These are phyloP conservation scores for Trypanosoma rangeli DNA, from an alignment of 208 protist genomes.

Conservation along the genomic window DNA sequence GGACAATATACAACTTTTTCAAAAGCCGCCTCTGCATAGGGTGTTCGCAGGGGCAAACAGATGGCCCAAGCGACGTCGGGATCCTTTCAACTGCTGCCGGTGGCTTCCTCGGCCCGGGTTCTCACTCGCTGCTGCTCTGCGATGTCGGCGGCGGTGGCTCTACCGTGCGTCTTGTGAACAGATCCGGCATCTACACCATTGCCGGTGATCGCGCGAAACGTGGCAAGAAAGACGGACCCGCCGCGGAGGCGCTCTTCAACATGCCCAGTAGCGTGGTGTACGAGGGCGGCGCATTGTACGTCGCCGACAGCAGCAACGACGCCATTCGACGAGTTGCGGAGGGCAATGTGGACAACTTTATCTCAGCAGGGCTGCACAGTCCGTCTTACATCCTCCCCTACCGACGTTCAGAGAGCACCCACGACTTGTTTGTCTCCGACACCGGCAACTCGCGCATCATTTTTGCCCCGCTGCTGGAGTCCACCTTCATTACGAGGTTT, in stretches of 20 bases:
- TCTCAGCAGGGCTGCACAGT: constrained; percentile 18
- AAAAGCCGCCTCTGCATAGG: constrained; percentile 3
- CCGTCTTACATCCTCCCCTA: constrained; percentile 30
- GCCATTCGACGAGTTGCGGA: constrained; percentile 44
- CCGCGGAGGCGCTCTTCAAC: constrained; percentile 30
- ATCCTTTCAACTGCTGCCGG: constrained; percentile 36
- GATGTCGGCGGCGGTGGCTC: constrained; percentile 54
- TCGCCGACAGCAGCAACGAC: constrained; percentile 68
- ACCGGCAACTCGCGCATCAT: constrained; percentile 39
- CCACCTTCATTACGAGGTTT: constrained; percentile 11
- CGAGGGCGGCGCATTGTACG: constrained; percentile 22
- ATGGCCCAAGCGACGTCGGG: constrained; percentile 53
- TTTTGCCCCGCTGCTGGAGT: constrained; percentile 11
- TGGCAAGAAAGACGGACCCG: constrained; percentile 35
- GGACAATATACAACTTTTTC: constrained; percentile 1
- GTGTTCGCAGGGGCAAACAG: constrained; percentile 14
- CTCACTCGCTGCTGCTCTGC: constrained; percentile 38
- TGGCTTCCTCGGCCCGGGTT: constrained; percentile 18
- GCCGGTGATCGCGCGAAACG: constrained; percentile 32
- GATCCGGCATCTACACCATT: constrained; percentile 38
- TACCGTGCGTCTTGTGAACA: constrained; percentile 43
- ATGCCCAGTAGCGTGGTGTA: constrained; percentile 30
- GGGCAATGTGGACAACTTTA: constrained; percentile 29
- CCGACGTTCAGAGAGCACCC: background rate
- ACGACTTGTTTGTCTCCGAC: constrained; percentile 47